Evolutionary conservation across 495 filamentous ascomycete genomes (phyloP).

Genomic region (Lasiosphaeria miniovina): DNA sequence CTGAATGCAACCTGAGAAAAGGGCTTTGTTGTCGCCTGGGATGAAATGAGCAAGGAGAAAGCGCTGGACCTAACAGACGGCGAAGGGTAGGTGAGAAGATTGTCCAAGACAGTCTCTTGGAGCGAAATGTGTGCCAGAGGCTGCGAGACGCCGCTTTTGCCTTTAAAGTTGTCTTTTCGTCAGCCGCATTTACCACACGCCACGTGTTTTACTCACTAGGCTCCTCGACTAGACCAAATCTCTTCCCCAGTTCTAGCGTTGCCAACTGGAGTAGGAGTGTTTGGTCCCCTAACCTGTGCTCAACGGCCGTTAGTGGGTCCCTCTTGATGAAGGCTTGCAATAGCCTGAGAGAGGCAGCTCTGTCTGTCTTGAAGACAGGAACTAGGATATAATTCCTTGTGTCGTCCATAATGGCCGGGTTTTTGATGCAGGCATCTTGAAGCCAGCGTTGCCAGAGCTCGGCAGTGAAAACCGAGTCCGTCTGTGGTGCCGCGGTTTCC

Average conservation of each 20-base stretch:
- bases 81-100: slow-evolving; percentile 60
- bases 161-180: slow-evolving; percentile 11
- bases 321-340: slow-evolving; percentile 43
- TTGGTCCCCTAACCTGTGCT: slow-evolving; percentile 48
- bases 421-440: slow-evolving; percentile 41
- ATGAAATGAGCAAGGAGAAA: slow-evolving; percentile 69
- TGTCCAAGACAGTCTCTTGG: slow-evolving; percentile 41
- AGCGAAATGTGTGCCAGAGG: slow-evolving; percentile 33
- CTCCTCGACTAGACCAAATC: slow-evolving; percentile 70
- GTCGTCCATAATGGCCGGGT: slow-evolving; percentile 57
- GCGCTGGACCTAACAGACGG: slow-evolving; percentile 67
- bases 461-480: slow-evolving; percentile 33
- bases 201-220: slow-evolving; percentile 52
- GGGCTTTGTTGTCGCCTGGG: slow-evolving; percentile 66
- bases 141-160: slow-evolving; percentile 7
- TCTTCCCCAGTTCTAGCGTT: slow-evolving; percentile 74
- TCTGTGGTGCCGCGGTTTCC: slow-evolving; percentile 27
- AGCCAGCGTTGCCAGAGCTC: slow-evolving; percentile 51
- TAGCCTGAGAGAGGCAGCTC: slow-evolving; percentile 53
- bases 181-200: neutral
- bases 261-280: slow-evolving; percentile 59
- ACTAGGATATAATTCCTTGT: slow-evolving; percentile 73
- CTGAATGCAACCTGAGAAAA: slow-evolving; percentile 56
- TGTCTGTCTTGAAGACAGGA: slow-evolving; percentile 61
- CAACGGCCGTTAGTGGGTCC: slow-evolving; percentile 39